Base-by-base conservation (phyloP, 352 stramenopile species). In the Phytopythium vexans region DNA sequence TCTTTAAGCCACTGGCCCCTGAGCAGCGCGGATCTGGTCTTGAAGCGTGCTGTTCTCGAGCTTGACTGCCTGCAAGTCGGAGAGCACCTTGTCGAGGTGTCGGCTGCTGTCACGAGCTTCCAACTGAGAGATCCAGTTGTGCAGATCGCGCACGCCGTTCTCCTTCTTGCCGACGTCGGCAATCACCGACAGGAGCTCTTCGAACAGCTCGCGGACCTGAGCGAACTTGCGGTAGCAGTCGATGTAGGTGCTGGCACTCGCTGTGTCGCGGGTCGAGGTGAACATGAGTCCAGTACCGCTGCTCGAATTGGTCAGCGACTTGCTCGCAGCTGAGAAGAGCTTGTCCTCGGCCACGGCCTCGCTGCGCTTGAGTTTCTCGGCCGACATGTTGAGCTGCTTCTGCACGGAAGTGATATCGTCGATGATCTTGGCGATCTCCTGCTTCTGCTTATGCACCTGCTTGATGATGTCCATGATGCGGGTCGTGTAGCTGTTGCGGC, bases 381-480 rank as follows among this genome's bases (percentile, higher is more conserved):
- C 77, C 6, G 75, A 72, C 7, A 66, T 52, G 57, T 96, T 94
- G 36, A 94, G 64, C 36, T 94, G 73, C 48, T 90, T 92, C 53
- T 94, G 84, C 35, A 94, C 67, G 1, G 52, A 52, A 27, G 72
- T 88, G 41, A 94, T 92, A 42, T 94, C 84, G 8, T 80, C 63
- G 27, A 94, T 72, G 56, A 94, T 87, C 53, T 91, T 92, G 10
- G 66, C 49, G 21, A 95, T 95, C 39, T 94, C 86, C 34, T 80
- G 66, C 49, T 94, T 96, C 50, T 96, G 86, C 66, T 95, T 95
- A 58, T 90, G 75, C 31, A 95, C 83, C 38, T 91, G 77, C 57
- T 92, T 91, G 70, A 92, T 96, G 56, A 96, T 95, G 57, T 95
- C 88, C 74, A 95, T 88, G 57, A 96, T 95, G 2, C 88, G 83